Evolutionary conservation across 768 basidiomycete genomes (phyloP).

Genomic region (Rhodotorula taiwanensis): DNA sequence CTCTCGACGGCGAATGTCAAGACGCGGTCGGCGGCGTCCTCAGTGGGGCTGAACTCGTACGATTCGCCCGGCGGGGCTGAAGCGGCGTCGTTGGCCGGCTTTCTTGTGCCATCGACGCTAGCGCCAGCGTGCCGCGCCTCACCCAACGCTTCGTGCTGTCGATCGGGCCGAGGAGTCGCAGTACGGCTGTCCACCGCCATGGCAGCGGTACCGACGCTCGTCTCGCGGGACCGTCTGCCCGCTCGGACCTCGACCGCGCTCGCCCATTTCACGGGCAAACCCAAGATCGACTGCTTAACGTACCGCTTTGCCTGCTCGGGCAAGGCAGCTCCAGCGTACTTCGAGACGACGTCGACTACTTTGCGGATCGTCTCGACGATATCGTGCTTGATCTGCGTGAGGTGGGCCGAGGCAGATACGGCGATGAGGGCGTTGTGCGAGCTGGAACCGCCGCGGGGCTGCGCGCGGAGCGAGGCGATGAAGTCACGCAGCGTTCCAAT

Average conservation of each 20-base stretch:
- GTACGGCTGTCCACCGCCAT: not conserved
- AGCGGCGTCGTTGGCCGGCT: not conserved
- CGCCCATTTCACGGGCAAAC: conserved; percentile 76
- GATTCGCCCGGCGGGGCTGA: not conserved
- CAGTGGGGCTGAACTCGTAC: conserved; percentile 51
- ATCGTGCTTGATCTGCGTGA: conserved; percentile 67
- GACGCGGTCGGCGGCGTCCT: conserved; percentile 70
- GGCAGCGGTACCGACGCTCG: not conserved
- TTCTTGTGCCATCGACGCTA: too few relatives aligned
- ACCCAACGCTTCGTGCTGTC: too few relatives aligned
- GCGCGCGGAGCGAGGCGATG: conserved; percentile 54
- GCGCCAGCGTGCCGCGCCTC: too few relatives aligned
- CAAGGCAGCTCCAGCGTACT: conserved; percentile 75
- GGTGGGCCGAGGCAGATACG: conserved; percentile 56
- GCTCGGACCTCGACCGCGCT: conserved; percentile 45
- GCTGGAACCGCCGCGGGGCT: conserved; percentile 41
- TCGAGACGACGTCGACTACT: conserved; percentile 77
- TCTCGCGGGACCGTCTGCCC: not conserved
- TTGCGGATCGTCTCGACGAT: conserved; percentile 83
- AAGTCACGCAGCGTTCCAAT: conserved; percentile 77
- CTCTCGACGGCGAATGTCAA: conserved; percentile 81
- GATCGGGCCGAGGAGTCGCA: conserved; percentile 5
- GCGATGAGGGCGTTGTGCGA: conserved; percentile 40
- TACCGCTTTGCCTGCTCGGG: conserved; percentile 72
- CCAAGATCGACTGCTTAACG: conserved; percentile 69